phyloP scores from a whole-genome alignment of 192 early-diverging fungal genomes.

The Pilobolus umbonatus region DNA sequence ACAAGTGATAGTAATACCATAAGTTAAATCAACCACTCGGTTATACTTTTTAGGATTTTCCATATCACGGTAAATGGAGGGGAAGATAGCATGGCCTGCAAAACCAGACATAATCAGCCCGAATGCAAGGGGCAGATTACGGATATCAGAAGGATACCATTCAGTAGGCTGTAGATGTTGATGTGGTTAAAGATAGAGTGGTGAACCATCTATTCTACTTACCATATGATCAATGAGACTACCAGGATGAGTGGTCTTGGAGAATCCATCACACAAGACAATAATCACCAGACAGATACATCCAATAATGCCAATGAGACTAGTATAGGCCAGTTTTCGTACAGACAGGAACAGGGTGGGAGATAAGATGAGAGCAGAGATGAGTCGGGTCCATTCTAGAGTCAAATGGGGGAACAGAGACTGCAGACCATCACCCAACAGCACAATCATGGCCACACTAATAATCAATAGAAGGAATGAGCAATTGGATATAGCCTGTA shows the following conservation, averaged over 20 bases:
- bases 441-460: constrained; percentile 37
- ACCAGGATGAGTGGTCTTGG: constrained; percentile 45
- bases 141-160: constrained; percentile 40
- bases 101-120: constrained; percentile 57
- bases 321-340: constrained; percentile 43
- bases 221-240: constrained; percentile 45
- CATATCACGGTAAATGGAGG: constrained; percentile 64
- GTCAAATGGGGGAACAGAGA: constrained; percentile 20
- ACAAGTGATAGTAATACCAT: constrained; percentile 41
- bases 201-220: neutral
- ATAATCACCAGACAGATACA: constrained; percentile 47
- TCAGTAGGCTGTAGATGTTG: constrained; percentile 35
- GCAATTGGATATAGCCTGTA: no score
- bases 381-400: constrained; percentile 39
- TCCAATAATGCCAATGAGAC: constrained; percentile 57
- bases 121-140: constrained; percentile 39
- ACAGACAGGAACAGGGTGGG: constrained; percentile 47
- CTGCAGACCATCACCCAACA: constrained; percentile 33
- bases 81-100: constrained; percentile 64
- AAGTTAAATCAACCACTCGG: constrained; percentile 50
- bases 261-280: constrained; percentile 54
- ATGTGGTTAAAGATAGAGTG: neutral
- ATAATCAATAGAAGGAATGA: no score
- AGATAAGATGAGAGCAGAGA: constrained; percentile 39
- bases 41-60: constrained; percentile 39